Base-by-base conservation (phyloP, 2,329 filamentous ascomycete species). In the Helminthosporium solani region DNA sequence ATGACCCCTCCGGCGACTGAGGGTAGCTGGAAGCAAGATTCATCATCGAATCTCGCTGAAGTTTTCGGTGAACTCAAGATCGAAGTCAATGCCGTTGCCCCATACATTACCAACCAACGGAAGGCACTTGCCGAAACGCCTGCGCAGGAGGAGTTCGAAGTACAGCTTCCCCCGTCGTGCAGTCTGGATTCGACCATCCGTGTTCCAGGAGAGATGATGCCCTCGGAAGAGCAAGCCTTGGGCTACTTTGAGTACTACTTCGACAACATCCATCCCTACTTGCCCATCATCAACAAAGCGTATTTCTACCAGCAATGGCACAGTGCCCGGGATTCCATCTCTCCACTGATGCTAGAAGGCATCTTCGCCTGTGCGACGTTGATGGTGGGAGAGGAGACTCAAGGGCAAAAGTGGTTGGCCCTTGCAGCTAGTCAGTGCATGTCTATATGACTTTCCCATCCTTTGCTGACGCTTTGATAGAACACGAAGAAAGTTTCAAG, bases 191-290 rank as follows among this genome's bases (percentile, higher is more conserved):
- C 84, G 18, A 90, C 87, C 47, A 86, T 96, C 47, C 83, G 90
- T 28, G 96, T 97, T 51, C 94, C 92, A 0, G 88, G 87, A 0
- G 90, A 95, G 61, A 80, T 97, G 61, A 96, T 97, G 90, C 92
- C 92, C 1, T 81, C 86, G 23, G 90, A 96, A 25, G 85, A 89
- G 35, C 88, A 88, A 28, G 85, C 86, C 3, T 75, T 90, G 63
- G 81, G 87, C 28, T 95, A 94, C 65, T 95, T 97, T 66, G 84
- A 94, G 31, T 86, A 95, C 34, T 97, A 90, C 67, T 97, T 97
- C 69, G 76, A 79, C 27, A 85, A 96, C 57, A 87, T 96, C 25
- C 94, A 97, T 62, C 91, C 91, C 0, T 97, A 96, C 58, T 85
- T 95, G 2, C 92, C 92, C 0, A 90, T 97, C 2, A 75, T 97